phyloP scores from a whole-genome alignment of 2,329 filamentous ascomycete species.

The Monosporascus sp. region DNA sequence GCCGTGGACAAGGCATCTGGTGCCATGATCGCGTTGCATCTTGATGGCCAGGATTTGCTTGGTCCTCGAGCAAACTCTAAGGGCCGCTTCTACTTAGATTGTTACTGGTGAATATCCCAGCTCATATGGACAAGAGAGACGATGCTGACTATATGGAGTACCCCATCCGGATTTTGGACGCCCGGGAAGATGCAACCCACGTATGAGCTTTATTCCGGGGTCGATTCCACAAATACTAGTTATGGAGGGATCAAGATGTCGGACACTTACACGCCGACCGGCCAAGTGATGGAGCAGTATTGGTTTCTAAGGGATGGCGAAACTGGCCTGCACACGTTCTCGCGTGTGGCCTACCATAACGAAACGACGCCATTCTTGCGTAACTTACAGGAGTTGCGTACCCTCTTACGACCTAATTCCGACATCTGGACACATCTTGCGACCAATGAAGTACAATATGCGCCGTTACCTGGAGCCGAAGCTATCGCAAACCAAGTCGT shows the following conservation, averaged over 20 bases:
- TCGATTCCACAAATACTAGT: slow-evolving; percentile 41
- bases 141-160: slow-evolving; percentile 21
- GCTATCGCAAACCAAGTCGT: slow-evolving; percentile 37
- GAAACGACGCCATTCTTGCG: slow-evolving; percentile 49
- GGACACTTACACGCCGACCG: slow-evolving; percentile 52
- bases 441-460: slow-evolving; percentile 51
- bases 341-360: slow-evolving; percentile 55
- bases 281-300: slow-evolving; percentile 57
- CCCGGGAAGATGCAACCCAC: slow-evolving; percentile 43
- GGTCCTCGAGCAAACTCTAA: slow-evolving; percentile 38
- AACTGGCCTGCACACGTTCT: slow-evolving; percentile 58
- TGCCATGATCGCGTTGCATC: slow-evolving; percentile 29
- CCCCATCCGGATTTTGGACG: slow-evolving; percentile 53
- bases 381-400: slow-evolving; percentile 56
- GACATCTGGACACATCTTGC: slow-evolving; percentile 57
- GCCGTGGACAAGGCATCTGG: slow-evolving; percentile 32
- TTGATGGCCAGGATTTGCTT: slow-evolving; percentile 44
- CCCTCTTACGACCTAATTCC: slow-evolving; percentile 55
- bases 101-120: slow-evolving; percentile 42
- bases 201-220: slow-evolving; percentile 46
- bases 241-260: slow-evolving; percentile 57
- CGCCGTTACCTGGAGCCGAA: slow-evolving; percentile 43
- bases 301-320: slow-evolving; percentile 60
- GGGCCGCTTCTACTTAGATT: slow-evolving; percentile 57
- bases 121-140: slow-evolving; percentile 2